Conservation (phyloP, 164 flowering plant species). For the grape (Vitis vinifera) region DNA sequence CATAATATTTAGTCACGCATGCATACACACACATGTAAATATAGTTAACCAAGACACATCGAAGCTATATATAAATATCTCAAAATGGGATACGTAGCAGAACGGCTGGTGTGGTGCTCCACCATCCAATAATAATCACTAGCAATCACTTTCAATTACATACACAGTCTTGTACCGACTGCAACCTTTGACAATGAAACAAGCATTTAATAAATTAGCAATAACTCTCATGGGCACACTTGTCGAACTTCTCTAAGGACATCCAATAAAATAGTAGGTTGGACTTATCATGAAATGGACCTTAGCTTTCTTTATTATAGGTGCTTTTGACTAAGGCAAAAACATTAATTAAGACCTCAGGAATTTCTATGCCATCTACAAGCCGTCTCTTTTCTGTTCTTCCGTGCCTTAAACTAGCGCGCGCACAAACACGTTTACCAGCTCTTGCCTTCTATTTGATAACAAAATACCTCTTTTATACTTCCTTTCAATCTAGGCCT, state of each 20-base stretch:
- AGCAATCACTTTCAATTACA: constrained; percentile 6
- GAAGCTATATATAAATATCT: constrained; percentile 1
- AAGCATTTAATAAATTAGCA: neutral
- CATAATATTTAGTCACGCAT: neutral
- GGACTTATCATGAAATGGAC: neutral
- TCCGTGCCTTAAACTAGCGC: neutral
- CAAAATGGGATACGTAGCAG: neutral
- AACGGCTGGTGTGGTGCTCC: constrained; percentile 16
- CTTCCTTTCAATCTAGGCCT: neutral
- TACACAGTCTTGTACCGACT: neutral
- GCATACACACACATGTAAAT: too few species aligned
- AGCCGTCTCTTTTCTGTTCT: neutral
- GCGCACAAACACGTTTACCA: neutral
- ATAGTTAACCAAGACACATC: neutral
- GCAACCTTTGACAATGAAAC: neutral
- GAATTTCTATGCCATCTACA: neutral
- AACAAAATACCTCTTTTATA: neutral
- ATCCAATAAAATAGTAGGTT: neutral
- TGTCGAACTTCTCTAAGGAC: constrained; percentile 9
- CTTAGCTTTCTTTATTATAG: neutral
- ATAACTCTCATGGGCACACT: neutral
- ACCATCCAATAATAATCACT: constrained; percentile 13
- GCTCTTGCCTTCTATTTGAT: neutral
- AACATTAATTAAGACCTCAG: neutral
- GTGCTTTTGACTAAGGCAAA: neutral